Base-by-base conservation (phyloP, 139 green algal species). In the Auxenochlorella protothecoides region DNA sequence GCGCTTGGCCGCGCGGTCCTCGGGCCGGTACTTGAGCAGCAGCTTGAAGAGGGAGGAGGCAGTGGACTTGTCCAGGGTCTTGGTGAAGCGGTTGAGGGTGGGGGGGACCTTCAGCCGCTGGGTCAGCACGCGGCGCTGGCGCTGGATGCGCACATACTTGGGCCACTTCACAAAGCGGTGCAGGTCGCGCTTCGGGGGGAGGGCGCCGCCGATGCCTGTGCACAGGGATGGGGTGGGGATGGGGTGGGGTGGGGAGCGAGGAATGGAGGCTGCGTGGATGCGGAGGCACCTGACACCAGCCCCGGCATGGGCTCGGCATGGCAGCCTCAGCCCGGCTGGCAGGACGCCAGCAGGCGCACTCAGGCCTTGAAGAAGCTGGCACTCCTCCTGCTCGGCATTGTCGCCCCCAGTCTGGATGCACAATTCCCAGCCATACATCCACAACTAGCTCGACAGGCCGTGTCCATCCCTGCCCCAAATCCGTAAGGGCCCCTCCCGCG, bases 141-240 rank as follows among this genome's bases (percentile, higher is more conserved):
- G 78, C 88, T 99, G 95, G 71, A 98, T 87, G 75, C 93, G 93
- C 72, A 99, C 93, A 78, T 99, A 99, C 83, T 96, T 96, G 74
- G 95, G 95, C 95, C 95, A 99, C 85, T 96, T 97, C 6, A 99
- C 95, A 76, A 97, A 98, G 68, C 95, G 86, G 88, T 92, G 91
- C 76, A 99, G 79, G 78, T 98, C 91, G 56, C 81, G 83, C 83
- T 96, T 97, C 56, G 87, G 81, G n/a, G 94, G 87, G 63, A 80
- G 69, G 4, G 82, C 79, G 44, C 85, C 84, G 65, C 92, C 95
- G 77, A 98, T 90, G 59, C 91, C 91, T 93, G 80, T 13, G 68
- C 14, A 52, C 10, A 10, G 63, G 63, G 63, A 27, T 7, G n/a
- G 14, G 63, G 63, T 10, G 14, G 63, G 13, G 63, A 51, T 53